Conservation (phyloP, 129 eudicot species). For the Lactuca saligna region DNA sequence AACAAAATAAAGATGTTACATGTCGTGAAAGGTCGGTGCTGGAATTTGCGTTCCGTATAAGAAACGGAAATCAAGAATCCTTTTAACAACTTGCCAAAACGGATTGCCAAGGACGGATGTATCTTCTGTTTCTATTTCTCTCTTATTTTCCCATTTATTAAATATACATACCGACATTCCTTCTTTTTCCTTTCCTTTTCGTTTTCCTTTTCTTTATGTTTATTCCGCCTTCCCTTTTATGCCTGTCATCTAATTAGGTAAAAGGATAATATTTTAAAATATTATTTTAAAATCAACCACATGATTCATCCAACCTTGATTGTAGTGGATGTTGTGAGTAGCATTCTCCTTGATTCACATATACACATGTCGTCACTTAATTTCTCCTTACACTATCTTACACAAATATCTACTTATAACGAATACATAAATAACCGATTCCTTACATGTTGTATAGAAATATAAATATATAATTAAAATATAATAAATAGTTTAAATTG, state of each 20-base stretch:
- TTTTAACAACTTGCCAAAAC: conserved; percentile 14
- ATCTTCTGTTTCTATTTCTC: background rate
- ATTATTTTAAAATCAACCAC: conserved; percentile 15
- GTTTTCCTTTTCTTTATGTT: background rate
- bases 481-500: too few relatives aligned
- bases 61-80: conserved; percentile 3
- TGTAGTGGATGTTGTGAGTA: background rate
- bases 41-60: conserved; percentile 28
- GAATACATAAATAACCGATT: too few relatives aligned
- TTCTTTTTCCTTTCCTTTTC: background rate
- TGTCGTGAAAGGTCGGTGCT: conserved; percentile 24
- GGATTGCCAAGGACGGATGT: conserved; percentile 2
- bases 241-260: conserved; percentile 7
- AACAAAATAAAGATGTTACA: conserved; percentile 18
- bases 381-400: too few relatives aligned
- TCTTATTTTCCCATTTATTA: background rate
- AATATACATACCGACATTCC: conserved; percentile 30
- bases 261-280: conserved; percentile 2
- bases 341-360: background rate
- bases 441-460: too few relatives aligned
- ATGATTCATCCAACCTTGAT: background rate
- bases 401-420: too few relatives aligned
- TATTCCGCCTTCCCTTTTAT: background rate
- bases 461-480: too few relatives aligned
- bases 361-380: too few relatives aligned